Evolutionary conservation across 306 rosid species (phyloP).

Genomic region (Senna siamea): DNA sequence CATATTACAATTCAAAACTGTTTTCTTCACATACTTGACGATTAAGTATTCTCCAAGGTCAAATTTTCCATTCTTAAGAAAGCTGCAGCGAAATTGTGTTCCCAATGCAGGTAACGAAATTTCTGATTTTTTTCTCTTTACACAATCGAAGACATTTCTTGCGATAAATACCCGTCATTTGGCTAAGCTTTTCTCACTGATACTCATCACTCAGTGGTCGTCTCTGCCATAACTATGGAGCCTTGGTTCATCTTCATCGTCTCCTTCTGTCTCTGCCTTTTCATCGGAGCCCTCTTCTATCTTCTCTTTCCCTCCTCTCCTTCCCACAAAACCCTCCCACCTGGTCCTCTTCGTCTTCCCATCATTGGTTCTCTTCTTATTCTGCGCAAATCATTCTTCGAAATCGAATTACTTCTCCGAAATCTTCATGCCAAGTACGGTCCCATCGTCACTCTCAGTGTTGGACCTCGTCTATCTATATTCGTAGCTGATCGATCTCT

Average conservation of each 20-base stretch:
- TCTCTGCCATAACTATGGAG: background rate
- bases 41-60: too few relatives aligned
- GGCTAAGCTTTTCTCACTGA: too few relatives aligned
- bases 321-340: background rate
- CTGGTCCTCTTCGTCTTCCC: background rate
- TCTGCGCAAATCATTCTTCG: background rate
- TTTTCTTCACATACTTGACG: too few relatives aligned
- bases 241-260: background rate
- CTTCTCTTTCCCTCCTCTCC: too few relatives aligned
- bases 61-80: too few relatives aligned
- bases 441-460: background rate
- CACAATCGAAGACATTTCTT: too few relatives aligned
- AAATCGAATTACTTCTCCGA: background rate
- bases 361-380: background rate
- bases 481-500: background rate
- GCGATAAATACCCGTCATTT: too few relatives aligned
- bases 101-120: too few relatives aligned
- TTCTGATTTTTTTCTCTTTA: too few relatives aligned
- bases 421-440: slow-evolving; percentile 2
- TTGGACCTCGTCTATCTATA: background rate
- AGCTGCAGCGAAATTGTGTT: too few relatives aligned
- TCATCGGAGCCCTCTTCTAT: background rate
- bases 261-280: background rate
- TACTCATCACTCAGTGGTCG: background rate
- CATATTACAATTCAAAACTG: too few relatives aligned